Conservation (phyloP, 345 rosid genomes). For the Anacardium occidentale region DNA sequence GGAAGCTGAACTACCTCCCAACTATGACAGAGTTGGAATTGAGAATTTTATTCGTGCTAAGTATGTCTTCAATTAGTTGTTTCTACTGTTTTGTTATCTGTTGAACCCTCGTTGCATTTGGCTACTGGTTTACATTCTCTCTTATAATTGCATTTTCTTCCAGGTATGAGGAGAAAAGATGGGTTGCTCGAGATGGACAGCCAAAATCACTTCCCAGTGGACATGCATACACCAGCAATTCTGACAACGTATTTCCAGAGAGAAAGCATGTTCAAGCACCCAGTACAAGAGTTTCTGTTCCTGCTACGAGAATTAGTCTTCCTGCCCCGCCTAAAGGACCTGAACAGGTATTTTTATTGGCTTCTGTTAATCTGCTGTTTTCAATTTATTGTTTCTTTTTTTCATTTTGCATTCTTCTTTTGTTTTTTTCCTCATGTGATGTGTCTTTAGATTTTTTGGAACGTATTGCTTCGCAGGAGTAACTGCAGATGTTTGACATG, state of each 20-base stretch:
- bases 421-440: neutral
- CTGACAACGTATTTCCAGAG: conserved; percentile 62
- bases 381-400: neutral
- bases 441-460: neutral
- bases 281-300: conserved; percentile 42
- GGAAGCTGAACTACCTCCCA: conserved; percentile 96
- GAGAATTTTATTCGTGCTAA: conserved; percentile 95
- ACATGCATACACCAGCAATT: conserved; percentile 40
- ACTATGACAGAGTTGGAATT: conserved; percentile 90
- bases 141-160: conserved; percentile 12
- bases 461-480: neutral
- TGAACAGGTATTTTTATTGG: conserved; percentile 54
- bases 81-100: conserved; percentile 11
- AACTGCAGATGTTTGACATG: neutral
- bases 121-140: neutral
- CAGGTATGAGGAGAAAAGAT: conserved; percentile 92
- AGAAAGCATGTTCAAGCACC: conserved; percentile 49
- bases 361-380: conserved; percentile 10
- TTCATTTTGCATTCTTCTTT: neutral
- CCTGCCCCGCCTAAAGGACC: conserved; percentile 78
- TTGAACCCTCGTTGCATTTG: neutral
- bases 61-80: conserved; percentile 37
- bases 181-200: conserved; percentile 74
- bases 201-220: conserved; percentile 65
- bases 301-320: conserved; percentile 54